A percentile compares a stretch with the other conserved stretches of the same genome.
Evolutionary conservation across 306 rosid species (phyloP).

Genomic region (Prunus mongolica): DNA sequence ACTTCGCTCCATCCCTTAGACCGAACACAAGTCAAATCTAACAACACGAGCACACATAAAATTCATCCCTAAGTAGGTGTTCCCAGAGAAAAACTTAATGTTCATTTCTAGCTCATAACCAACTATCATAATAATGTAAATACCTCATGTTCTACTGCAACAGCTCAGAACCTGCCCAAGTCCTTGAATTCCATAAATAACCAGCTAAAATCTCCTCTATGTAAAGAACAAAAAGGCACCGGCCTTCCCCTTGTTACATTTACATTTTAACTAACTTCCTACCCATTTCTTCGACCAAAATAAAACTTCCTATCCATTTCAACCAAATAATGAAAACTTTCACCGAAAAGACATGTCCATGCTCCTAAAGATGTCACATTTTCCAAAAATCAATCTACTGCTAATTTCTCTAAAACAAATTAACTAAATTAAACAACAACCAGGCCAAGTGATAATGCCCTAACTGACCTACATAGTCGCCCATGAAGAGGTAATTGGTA

Average conservation of each 20-base stretch:
- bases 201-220: not conserved
- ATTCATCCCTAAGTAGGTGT: not conserved
- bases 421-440: not conserved
- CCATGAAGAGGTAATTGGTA: conserved; percentile 43
- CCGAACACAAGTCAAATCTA: not conserved
- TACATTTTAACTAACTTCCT: not conserved
- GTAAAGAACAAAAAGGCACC: not conserved
- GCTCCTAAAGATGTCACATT: not conserved
- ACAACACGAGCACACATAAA: not conserved
- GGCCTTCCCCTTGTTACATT: not conserved
- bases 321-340: not conserved
- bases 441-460: not conserved
- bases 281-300: not conserved
- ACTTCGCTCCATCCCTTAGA: not conserved
- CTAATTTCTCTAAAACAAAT: not conserved
- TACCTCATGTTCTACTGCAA: not conserved
- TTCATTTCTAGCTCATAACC: not conserved
- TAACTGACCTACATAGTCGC: conserved; percentile 41
- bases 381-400: not conserved
- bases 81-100: not conserved
- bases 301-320: not conserved
- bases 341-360: not conserved
- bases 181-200: not conserved
- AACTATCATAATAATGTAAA: not conserved
- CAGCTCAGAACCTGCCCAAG: not conserved